Percentiles rank a stretch among this genome's conserved stretches.
Conservation (phyloP, 1,139 yeast genomes). For the Yamadazyma diospyri region DNA sequence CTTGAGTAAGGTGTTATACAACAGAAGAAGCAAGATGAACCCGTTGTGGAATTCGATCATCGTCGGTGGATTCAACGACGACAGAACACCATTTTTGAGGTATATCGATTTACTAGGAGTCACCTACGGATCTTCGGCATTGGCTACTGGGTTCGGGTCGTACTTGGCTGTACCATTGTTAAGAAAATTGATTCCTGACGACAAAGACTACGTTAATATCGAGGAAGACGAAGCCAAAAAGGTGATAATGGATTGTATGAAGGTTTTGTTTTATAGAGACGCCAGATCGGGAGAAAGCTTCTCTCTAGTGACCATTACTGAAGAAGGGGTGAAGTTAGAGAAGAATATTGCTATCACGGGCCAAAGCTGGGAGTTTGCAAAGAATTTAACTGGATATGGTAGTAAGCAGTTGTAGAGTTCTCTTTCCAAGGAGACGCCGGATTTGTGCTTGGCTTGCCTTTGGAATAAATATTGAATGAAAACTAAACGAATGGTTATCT, state of each 20-base stretch:
- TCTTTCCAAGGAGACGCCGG: no score
- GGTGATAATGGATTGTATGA: slow-evolving; percentile 82
- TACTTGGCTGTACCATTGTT: slow-evolving; percentile 90
- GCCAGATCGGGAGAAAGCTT: slow-evolving; percentile 90
- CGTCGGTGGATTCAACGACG: slow-evolving; percentile 84
- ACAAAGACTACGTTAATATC: slow-evolving; percentile 67
- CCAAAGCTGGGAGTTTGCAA: slow-evolving; percentile 92
- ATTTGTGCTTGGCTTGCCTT: no score
- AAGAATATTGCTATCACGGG: slow-evolving; percentile 63
- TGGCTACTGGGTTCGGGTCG: slow-evolving; percentile 97
- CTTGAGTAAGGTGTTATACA: slow-evolving; percentile 77
- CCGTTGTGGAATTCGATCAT: slow-evolving; percentile 95
- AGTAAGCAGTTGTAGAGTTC: slow-evolving; percentile 38
- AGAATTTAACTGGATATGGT: slow-evolving; percentile 87
- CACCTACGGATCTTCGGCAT: slow-evolving; percentile 79
- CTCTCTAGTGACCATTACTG: slow-evolving; percentile 72
- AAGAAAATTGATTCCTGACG: slow-evolving; percentile 78
- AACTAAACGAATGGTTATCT: no score
- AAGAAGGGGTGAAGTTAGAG: slow-evolving; percentile 49
- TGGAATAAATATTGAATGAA: no score
- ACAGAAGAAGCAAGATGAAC: slow-evolving; percentile 87
- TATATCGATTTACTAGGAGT: slow-evolving; percentile 93
- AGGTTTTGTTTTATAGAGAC: slow-evolving; percentile 91
- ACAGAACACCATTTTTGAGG: slow-evolving; percentile 63
- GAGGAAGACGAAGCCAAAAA: slow-evolving; percentile 72